Evolutionary conservation across 1,284 basidiomycete genomes (phyloP).

Genomic region (Trichosporon sp.): DNA sequence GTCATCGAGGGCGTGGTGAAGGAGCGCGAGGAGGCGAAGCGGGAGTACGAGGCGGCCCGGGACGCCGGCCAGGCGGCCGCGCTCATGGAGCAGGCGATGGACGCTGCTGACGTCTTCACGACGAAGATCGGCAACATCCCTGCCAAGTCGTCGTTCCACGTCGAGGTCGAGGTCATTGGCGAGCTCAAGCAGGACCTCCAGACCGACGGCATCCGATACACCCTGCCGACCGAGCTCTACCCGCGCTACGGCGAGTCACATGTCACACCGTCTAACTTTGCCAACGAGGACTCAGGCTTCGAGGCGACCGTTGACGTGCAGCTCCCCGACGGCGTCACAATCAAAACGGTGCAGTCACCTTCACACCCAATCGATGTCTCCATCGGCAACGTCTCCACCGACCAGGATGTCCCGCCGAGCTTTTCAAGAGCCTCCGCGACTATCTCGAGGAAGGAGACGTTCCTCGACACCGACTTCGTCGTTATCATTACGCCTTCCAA

Average conservation of each 20-base stretch:
- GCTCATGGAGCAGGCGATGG: constrained; percentile 37
- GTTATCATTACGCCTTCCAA: constrained; percentile 21
- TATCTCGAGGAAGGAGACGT: not conserved
- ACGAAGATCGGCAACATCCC: constrained; percentile 19
- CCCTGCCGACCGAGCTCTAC: constrained; percentile 20
- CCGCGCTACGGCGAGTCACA: constrained; percentile 19
- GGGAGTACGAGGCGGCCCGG: constrained; percentile 52
- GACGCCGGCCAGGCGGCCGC: constrained; percentile 52
- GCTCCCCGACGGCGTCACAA: constrained; percentile 11
- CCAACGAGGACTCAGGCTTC: not conserved
- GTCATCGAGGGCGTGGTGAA: constrained; percentile 55
- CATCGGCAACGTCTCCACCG: constrained; percentile 15
- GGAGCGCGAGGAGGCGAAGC: constrained; percentile 53
- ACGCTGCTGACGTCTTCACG: constrained; percentile 18
- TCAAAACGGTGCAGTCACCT: constrained; percentile 19
- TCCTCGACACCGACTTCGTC: constrained; percentile 26
- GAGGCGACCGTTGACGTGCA: constrained; percentile 16
- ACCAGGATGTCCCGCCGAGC: constrained; percentile 5
- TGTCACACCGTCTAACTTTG: not conserved
- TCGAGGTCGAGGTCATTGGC: constrained; percentile 22
- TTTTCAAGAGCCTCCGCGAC: constrained; percentile 11
- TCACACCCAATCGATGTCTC: constrained; percentile 18
- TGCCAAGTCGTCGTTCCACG: constrained; percentile 1
- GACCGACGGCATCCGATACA: constrained; percentile 24
- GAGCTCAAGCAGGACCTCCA: constrained; percentile 25